Conservation (phyloP, 306 rosid species). For the Medicago ruthenica region DNA sequence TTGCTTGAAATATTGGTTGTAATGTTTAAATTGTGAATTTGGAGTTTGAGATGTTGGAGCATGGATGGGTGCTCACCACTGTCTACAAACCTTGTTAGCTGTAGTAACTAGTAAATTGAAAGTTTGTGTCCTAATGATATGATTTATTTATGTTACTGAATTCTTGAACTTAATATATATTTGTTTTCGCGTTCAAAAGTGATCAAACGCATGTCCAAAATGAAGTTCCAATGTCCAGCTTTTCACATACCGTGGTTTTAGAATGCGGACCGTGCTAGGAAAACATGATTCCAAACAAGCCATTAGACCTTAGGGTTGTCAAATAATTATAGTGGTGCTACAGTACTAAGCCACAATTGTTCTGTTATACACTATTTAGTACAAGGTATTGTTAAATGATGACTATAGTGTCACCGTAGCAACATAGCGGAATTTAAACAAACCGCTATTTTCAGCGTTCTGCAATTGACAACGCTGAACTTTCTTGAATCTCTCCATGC, state of each 20-base stretch:
- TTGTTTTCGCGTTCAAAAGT: no score
- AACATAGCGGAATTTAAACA: no score
- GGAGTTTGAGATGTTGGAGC: slow-evolving; percentile 17
- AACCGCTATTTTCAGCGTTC: no score
- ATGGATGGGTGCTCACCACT: background rate
- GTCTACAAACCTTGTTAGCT: slow-evolving; percentile 4
- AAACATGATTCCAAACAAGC: no score
- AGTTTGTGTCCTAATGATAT: background rate
- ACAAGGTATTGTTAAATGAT: background rate
- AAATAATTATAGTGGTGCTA: background rate
- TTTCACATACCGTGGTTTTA: no score
- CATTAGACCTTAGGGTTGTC: no score
- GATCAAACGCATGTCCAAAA: no score
- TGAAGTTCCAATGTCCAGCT: no score
- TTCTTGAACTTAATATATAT: background rate
- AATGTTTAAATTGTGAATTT: slow-evolving; percentile 11
- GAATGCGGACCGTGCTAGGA: no score
- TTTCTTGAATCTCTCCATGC: background rate
- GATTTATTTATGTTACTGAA: background rate
- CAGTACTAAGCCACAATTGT: background rate
- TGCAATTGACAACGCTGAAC: background rate
- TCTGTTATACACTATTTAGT: background rate
- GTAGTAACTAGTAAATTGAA: background rate
- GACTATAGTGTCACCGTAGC: no score
- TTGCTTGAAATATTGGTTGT: slow-evolving; percentile 5